Percentiles rank a stretch among this genome's conserved stretches.
phyloP scores from a whole-genome alignment of 2,329 filamentous ascomycete species.

The Diplocarpon mali region DNA sequence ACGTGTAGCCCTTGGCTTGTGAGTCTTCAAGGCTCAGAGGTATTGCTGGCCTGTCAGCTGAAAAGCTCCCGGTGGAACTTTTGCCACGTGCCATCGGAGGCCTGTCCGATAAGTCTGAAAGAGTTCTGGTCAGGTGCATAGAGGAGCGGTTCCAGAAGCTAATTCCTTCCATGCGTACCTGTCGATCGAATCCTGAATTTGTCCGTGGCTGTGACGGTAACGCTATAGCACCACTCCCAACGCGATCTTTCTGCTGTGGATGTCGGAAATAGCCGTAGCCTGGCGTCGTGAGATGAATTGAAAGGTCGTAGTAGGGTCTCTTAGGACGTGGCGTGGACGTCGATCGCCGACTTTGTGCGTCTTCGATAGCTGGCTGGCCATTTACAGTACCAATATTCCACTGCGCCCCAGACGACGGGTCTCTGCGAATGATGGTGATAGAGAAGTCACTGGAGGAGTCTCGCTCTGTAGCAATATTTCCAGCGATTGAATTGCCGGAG shows the following conservation, averaged over 20 bases:
- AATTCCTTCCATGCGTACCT: slow-evolving; percentile 41
- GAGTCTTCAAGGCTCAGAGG: slow-evolving; percentile 3
- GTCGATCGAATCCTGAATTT: slow-evolving; percentile 34
- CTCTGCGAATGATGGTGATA: slow-evolving; percentile 55
- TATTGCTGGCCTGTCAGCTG: neutral
- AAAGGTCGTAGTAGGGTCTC: slow-evolving; percentile 29
- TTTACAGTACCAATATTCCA: slow-evolving; percentile 65
- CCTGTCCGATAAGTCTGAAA: slow-evolving; percentile 18
- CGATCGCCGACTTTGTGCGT: slow-evolving; percentile 20
- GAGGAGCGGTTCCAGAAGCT: slow-evolving; percentile 20
- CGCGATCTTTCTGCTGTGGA: slow-evolving; percentile 2
- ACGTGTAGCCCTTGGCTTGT: slow-evolving; percentile 52
- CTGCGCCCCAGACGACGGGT: slow-evolving; percentile 56
- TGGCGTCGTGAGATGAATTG: slow-evolving; percentile 24
- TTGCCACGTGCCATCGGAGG: slow-evolving; percentile 8
- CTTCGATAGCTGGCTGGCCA: slow-evolving; percentile 14
- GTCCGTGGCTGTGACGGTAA: neutral
- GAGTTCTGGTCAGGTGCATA: slow-evolving; percentile 19
- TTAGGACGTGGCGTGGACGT: slow-evolving; percentile 25
- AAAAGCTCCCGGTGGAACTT: slow-evolving; percentile 13
- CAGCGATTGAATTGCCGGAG: neutral
- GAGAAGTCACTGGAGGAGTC: slow-evolving; percentile 14
- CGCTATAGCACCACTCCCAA: slow-evolving; percentile 2
- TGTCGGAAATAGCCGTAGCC: slow-evolving; percentile 26
- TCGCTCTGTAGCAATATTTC: neutral